Evolutionary conservation across 306 rosid species (phyloP), one percentile per base, ranked within the genome.

Genomic region (Sicyos baderoa): DNA sequence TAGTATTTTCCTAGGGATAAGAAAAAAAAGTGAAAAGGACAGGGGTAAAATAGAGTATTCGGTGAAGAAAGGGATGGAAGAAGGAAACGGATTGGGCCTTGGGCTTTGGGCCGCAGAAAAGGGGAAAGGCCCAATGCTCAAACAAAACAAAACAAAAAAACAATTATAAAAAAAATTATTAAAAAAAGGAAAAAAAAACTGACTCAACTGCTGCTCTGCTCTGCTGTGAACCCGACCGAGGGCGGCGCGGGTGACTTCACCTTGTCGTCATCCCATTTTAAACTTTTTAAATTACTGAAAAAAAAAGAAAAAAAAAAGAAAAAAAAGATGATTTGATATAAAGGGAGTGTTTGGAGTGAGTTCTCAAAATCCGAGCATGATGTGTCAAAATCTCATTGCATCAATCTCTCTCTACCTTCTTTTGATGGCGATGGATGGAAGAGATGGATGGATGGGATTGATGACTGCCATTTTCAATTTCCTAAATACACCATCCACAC

Each of bases 361-460:
- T 35, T 65, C 91, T 85, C 84, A 86, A 85, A 88, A 81, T 85
- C 75, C 80, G 91, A 86, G 97, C 94, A 79, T 83, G 93, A 84
- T 85, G 87, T 84, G 96, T 88, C 96, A 88, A 85, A 86, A 77
- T 86, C 81, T 68, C 72, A 83, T 86, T 83, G 82, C 81, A 85
- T 83, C 90, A 84, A 80, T 86, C 82, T 25, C 76, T 72, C 35
- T 29, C 35, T 74, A 9, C 18, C 37, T 32, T 4, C 42, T 35
- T 35, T 35, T 35, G 42, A 35, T 35, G 42, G 42, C 73, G 94
- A 88, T 64, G 35, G 18, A 64, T 44, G 18, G 70, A 44, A 22
- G 82, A 74, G 89, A 32, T 4, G 37, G 37, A 81, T 77, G 78
- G 91, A 86, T 81, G 83, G 71, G 70, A 65, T 65, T 35, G 42